phyloP scores from a whole-genome alignment of 257 asterid genomes.

The Solanum dulcamara region DNA sequence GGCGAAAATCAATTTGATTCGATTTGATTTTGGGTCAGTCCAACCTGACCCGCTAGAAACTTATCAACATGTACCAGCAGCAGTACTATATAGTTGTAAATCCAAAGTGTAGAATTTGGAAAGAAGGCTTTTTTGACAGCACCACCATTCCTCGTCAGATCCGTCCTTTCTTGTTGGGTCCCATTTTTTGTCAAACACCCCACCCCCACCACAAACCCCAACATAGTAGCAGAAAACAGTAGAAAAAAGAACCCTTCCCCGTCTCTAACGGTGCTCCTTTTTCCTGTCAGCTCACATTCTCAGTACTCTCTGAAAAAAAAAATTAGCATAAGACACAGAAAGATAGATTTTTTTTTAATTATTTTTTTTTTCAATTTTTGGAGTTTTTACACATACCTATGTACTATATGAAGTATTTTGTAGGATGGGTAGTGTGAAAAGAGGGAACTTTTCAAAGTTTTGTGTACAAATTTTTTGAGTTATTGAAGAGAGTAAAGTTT shows the following conservation, averaged over 20 bases:
- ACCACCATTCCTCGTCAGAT: slow-evolving; percentile 22
- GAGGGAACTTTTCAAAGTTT: background rate
- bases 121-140: background rate
- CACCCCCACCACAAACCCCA: background rate
- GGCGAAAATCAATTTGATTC: background rate
- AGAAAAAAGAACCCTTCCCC: background rate
- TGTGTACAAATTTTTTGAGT: background rate
- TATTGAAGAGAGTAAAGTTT: background rate
- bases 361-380: background rate
- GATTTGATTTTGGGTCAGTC: background rate
- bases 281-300: slow-evolving; percentile 23
- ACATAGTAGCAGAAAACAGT: background rate
- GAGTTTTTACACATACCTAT: background rate
- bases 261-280: slow-evolving; percentile 1
- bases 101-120: background rate
- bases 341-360: background rate
- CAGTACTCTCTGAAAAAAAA: background rate
- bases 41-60: background rate
- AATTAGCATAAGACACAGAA: background rate
- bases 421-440: background rate
- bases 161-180: slow-evolving; percentile 19
- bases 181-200: slow-evolving; percentile 6
- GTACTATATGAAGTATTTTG: background rate
- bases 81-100: background rate
- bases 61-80: background rate